Evolutionary conservation across 257 asterid species (phyloP).

Genomic region (Solanum clarkiae): DNA sequence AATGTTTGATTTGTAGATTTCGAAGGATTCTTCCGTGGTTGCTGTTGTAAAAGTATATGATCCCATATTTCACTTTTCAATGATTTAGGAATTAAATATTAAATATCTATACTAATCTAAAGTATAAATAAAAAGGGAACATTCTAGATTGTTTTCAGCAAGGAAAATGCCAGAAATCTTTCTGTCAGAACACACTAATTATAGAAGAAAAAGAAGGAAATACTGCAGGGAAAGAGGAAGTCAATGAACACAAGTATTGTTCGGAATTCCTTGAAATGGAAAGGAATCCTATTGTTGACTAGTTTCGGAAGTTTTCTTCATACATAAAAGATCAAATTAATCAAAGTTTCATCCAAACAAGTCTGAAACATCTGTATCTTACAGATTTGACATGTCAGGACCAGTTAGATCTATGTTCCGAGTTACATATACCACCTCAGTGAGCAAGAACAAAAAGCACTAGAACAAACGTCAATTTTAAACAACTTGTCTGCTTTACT

Average conservation of each 20-base stretch:
- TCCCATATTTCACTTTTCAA: neutral
- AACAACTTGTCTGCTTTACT: neutral
- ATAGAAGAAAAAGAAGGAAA: neutral
- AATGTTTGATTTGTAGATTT: constrained; percentile 43
- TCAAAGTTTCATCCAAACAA: neutral
- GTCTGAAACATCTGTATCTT: neutral
- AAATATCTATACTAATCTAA: neutral
- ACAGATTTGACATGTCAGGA: neutral
- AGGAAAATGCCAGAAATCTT: neutral
- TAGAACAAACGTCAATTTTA: neutral
- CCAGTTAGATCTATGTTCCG: neutral
- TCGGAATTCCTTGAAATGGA: neutral
- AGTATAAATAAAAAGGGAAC: neutral
- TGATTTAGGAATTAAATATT: neutral
- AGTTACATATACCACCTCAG: neutral
- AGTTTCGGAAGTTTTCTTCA: neutral
- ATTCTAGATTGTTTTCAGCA: neutral
- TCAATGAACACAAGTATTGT: neutral
- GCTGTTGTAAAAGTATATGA: neutral
- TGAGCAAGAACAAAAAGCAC: neutral
- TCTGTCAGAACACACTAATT: neutral
- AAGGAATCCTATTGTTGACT: neutral
- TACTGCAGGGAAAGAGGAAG: neutral
- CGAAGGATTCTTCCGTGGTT: constrained; percentile 41
- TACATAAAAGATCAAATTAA: neutral